These are phyloP conservation scores for Malus sylvestris DNA, from an alignment of 306 rosid species.

Conservation along the genomic window DNA sequence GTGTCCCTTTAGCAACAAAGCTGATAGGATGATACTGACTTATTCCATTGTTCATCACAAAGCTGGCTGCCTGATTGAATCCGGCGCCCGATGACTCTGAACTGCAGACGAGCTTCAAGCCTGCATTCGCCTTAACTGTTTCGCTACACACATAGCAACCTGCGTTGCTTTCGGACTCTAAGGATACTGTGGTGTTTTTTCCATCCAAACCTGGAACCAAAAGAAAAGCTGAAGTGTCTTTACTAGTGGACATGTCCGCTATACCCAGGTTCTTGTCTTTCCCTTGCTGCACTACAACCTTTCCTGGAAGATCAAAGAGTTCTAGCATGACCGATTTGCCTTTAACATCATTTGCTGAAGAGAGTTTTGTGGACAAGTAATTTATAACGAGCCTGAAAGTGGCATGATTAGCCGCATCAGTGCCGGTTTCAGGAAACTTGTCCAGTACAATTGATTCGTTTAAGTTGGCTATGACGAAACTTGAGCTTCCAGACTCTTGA, in stretches of 20 bases:
- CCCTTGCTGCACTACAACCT: slow-evolving; percentile 46
- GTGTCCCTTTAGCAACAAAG: slow-evolving; percentile 61
- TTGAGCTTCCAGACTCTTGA: slow-evolving; percentile 32
- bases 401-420: slow-evolving; percentile 36
- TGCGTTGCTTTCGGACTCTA: slow-evolving; percentile 42
- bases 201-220: slow-evolving; percentile 69
- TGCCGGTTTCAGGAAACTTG: slow-evolving; percentile 39
- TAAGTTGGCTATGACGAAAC: slow-evolving; percentile 40
- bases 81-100: slow-evolving; percentile 5
- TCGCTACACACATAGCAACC: slow-evolving; percentile 54
- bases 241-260: slow-evolving; percentile 23
- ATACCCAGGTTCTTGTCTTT: slow-evolving; percentile 33
- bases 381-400: slow-evolving; percentile 60
- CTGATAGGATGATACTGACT: slow-evolving; percentile 63
- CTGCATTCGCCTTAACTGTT: slow-evolving; percentile 8
- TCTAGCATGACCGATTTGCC: slow-evolving; percentile 51
- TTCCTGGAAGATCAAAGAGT: slow-evolving; percentile 68
- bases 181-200: slow-evolving; percentile 36
- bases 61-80: slow-evolving; percentile 56
- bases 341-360: slow-evolving; percentile 13
- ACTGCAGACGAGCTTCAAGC: slow-evolving; percentile 54
- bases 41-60: slow-evolving; percentile 35
- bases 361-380: slow-evolving; percentile 19
- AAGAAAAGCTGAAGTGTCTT: slow-evolving; percentile 30
- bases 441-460: slow-evolving; percentile 50